Evolutionary conservation across 139 green algal genomes (phyloP).

Genomic region (Picochlorum sp.): DNA sequence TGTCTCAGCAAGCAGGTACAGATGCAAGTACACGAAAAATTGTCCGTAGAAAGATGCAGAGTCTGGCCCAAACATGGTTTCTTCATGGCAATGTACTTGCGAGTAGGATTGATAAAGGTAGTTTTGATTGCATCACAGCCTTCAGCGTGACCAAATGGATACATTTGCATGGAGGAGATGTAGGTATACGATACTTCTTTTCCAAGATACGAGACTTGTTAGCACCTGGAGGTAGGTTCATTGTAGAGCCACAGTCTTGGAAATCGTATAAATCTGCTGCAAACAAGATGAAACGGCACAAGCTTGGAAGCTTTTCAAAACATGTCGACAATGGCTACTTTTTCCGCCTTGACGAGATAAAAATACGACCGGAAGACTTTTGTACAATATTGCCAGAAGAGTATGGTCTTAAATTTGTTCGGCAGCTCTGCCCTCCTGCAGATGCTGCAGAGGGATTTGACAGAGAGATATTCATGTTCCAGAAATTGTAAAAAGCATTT

Average conservation of each 20-base stretch:
- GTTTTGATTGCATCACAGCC: slow-evolving; percentile 21
- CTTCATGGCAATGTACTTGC: slow-evolving; percentile 24
- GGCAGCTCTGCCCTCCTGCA: slow-evolving; percentile 22
- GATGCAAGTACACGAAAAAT: slow-evolving; percentile 4
- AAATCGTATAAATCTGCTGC: slow-evolving; percentile 62
- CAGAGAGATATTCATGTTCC: slow-evolving; percentile 32
- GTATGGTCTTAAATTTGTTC: slow-evolving; percentile 54
- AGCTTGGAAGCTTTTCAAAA: background rate
- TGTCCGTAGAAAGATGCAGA: background rate
- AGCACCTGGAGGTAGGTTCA: slow-evolving; percentile 59
- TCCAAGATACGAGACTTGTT: slow-evolving; percentile 25
- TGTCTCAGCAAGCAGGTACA: background rate
- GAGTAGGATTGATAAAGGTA: background rate
- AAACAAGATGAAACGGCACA: slow-evolving; percentile 38
- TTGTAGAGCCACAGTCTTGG: slow-evolving; percentile 90
- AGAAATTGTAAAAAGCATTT: slow-evolving; percentile 14
- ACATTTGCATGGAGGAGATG: slow-evolving; percentile 82
- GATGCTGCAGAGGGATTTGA: slow-evolving; percentile 29
- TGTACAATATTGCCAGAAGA: slow-evolving; percentile 30
- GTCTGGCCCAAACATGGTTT: slow-evolving; percentile 20
- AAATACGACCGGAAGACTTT: slow-evolving; percentile 58
- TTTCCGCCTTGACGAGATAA: slow-evolving; percentile 29
- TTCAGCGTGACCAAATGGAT: slow-evolving; percentile 86
- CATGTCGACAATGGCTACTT: background rate
- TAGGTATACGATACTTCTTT: slow-evolving; percentile 64